Conservation (phyloP, 1,284 basidiomycete genomes). For the Fomitopsis schrenkii region DNA sequence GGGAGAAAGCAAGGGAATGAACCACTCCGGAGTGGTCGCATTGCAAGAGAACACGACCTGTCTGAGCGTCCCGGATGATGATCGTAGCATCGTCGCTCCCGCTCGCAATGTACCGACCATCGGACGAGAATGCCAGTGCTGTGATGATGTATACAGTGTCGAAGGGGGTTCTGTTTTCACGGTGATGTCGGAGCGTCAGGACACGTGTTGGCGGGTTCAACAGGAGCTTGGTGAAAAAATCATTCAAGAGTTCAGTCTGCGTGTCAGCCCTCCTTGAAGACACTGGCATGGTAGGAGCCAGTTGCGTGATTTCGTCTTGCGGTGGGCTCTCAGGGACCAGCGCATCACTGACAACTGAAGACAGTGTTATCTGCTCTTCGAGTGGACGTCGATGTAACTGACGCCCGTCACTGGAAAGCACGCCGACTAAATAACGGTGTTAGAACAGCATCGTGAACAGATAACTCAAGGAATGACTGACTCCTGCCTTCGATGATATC, state of each 20-base stretch:
- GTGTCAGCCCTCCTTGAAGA: too few relatives aligned
- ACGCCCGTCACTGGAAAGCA: too few relatives aligned
- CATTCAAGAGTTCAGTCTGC: too few relatives aligned
- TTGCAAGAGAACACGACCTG: neutral
- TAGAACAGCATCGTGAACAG: neutral
- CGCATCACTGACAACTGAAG: too few relatives aligned
- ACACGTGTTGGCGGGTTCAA: too few relatives aligned
- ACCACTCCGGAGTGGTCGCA: conserved; percentile 9
- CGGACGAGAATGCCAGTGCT: neutral
- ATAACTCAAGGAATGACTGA: neutral
- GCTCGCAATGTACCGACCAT: neutral
- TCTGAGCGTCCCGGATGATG: conserved; percentile 18
- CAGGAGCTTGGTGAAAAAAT: too few relatives aligned
- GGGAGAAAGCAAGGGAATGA: conserved; percentile 15
- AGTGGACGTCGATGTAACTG: too few relatives aligned
- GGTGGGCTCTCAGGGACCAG: too few relatives aligned
- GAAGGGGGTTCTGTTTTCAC: neutral
- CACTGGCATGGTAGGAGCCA: too few relatives aligned
- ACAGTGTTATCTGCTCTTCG: too few relatives aligned
- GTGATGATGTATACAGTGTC: neutral
- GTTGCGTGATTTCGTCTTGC: too few relatives aligned
- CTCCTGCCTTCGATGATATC: neutral
- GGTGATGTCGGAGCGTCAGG: neutral
- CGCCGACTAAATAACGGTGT: neutral
- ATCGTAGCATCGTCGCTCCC: conserved; percentile 19